Percentiles rank a stretch among this genome's conserved stretches.
These are phyloP conservation scores for Botryotinia globosa DNA, from an alignment of 2,329 filamentous ascomycete species.

Conservation along the genomic window DNA sequence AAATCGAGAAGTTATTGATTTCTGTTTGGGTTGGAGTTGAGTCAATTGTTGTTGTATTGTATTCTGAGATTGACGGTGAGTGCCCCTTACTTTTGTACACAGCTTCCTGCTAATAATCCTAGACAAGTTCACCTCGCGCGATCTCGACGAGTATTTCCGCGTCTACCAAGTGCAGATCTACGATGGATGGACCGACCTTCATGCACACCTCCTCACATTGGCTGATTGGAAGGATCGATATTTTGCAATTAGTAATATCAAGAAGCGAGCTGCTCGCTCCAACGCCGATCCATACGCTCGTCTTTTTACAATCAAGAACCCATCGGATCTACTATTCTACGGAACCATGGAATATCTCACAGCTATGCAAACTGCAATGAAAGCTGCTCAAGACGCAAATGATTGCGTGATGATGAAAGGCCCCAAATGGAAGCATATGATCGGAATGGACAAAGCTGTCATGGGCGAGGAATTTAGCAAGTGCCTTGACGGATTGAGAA, in stretches of 20 bases:
- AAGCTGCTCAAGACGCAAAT: conserved; percentile 1
- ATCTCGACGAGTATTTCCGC: conserved; percentile 3
- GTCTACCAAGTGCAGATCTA: not conserved
- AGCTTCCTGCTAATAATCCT: not conserved
- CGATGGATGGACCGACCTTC: not conserved
- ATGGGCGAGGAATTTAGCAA: conserved; percentile 3
- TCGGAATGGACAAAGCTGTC: not conserved
- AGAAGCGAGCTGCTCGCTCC: not conserved
- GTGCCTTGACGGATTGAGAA: conserved; percentile 4
- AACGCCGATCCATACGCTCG: conserved; percentile 2
- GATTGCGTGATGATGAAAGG: conserved; percentile 1
- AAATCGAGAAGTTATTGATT: conserved; percentile 10
- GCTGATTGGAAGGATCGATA: conserved; percentile 12
- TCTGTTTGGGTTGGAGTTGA: conserved; percentile 15
- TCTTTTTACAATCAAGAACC: conserved; percentile 2
- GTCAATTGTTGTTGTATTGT: conserved; percentile 7
- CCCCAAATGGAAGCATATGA: not conserved
- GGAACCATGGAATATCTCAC: conserved; percentile 2
- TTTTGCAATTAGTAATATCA: conserved; percentile 7
- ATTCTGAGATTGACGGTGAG: conserved; percentile 5
- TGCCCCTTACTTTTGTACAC: not conserved
- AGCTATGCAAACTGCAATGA: conserved; percentile 3
- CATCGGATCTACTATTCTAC: not conserved
- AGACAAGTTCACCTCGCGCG: not conserved
- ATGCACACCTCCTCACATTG: not conserved